Evolutionary conservation across 2,329 filamentous ascomycete genomes (phyloP).

Genomic region (Colletotrichum sp.): DNA sequence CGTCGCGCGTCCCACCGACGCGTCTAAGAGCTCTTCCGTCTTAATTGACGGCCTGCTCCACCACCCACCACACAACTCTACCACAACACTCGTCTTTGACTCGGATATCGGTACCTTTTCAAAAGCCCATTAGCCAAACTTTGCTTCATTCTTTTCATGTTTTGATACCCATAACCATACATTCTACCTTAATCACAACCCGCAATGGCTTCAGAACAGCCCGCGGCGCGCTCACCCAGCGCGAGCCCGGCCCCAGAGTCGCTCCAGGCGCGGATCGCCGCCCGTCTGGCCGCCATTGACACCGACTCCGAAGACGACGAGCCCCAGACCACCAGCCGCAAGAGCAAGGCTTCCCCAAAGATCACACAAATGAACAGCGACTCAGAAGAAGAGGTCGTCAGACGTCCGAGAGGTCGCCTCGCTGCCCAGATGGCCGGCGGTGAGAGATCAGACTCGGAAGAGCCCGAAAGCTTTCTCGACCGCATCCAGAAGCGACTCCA

Average conservation of each 20-base stretch:
- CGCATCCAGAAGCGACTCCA: slow-evolving; percentile 49
- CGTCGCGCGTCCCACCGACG: slow-evolving; percentile 16
- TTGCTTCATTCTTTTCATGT: background rate
- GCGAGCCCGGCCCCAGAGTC: slow-evolving; percentile 47
- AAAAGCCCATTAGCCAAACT: background rate
- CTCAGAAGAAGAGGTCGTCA: slow-evolving; percentile 32
- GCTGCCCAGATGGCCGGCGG: slow-evolving; percentile 63
- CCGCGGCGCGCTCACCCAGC: slow-evolving; percentile 48
- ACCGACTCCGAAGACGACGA: slow-evolving; percentile 47
- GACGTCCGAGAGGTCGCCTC: slow-evolving; percentile 66
- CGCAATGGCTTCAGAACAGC: slow-evolving; percentile 55
- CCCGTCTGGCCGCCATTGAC: slow-evolving; percentile 56
- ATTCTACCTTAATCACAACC: background rate
- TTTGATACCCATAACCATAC: slow-evolving; percentile 5
- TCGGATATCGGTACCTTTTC: background rate
- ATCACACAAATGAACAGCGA: background rate
- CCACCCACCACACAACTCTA: background rate
- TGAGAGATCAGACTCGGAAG: slow-evolving; percentile 25
- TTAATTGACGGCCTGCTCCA: slow-evolving; percentile 16
- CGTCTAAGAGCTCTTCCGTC: slow-evolving; percentile 11
- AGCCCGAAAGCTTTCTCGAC: slow-evolving; percentile 40
- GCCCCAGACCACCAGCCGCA: slow-evolving; percentile 10
- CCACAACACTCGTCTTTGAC: slow-evolving; percentile 16
- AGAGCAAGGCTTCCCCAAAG: background rate
- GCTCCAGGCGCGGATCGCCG: slow-evolving; percentile 60